These are phyloP conservation scores for Chalciporus sp. DNA, from an alignment of 1,284 basidiomycete genomes.

Conservation along the genomic window DNA sequence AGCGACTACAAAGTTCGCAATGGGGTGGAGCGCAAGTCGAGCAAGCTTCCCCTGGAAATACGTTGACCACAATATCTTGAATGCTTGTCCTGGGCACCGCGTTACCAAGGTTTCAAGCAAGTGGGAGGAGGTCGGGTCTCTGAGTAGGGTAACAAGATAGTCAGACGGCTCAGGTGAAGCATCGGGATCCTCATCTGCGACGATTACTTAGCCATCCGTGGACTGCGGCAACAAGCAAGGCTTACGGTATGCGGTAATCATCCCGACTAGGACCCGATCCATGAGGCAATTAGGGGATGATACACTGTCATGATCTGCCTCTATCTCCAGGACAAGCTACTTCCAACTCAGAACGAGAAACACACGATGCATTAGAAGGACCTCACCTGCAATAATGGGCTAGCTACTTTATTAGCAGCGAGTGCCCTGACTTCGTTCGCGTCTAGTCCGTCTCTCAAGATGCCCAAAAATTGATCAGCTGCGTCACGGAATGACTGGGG, in stretches of 20 bases:
- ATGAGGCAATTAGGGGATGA: constrained; percentile 72
- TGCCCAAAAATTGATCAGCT: constrained; percentile 55
- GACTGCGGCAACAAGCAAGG: constrained; percentile 8
- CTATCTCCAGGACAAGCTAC: constrained; percentile 79
- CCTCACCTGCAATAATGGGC: constrained; percentile 77
- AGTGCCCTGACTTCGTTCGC: constrained; percentile 82
- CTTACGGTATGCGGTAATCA: constrained; percentile 70
- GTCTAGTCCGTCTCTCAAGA: constrained; percentile 54
- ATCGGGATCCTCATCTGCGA: constrained; percentile 40
- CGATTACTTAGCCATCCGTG: constrained; percentile 5
- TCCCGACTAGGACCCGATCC: constrained; percentile 81
- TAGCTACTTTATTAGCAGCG: constrained; percentile 80
- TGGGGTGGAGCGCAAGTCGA: constrained; percentile 80
- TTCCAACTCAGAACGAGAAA: background rate
- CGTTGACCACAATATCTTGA: constrained; percentile 69
- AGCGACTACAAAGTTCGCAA: constrained; percentile 90
- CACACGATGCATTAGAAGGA: background rate
- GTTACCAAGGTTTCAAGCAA: constrained; percentile 78
- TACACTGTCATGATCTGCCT: constrained; percentile 64
- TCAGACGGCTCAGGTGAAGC: constrained; percentile 58
- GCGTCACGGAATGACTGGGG: constrained; percentile 56
- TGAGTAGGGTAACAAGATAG: constrained; percentile 76
- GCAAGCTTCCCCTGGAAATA: constrained; percentile 78
- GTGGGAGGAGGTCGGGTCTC: constrained; percentile 87
- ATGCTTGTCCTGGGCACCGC: constrained; percentile 62